phyloP scores from a whole-genome alignment of 176 grass and related monocot genomes.

The Areca catechu region DNA sequence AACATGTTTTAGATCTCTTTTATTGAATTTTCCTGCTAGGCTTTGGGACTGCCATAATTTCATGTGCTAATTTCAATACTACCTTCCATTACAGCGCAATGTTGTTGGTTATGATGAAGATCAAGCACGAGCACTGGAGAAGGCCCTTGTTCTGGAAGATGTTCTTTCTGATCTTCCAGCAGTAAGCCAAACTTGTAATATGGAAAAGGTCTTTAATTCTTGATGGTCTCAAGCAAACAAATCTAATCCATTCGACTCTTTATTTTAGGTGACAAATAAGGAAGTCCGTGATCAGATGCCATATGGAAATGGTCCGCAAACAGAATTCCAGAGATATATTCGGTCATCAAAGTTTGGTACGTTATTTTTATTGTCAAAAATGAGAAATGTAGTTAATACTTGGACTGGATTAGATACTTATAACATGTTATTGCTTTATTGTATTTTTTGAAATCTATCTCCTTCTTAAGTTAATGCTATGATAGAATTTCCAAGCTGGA shows the following conservation, averaged over 20 bases:
- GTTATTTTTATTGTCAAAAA: slow-evolving; percentile 3
- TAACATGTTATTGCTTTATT: too few relatives aligned
- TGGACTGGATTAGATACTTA: too few relatives aligned
- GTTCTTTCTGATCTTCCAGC: slow-evolving; percentile 82
- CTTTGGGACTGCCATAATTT: too few relatives aligned
- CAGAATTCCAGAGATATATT: slow-evolving; percentile 86
- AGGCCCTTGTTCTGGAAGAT: slow-evolving; percentile 71
- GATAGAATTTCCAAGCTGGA: too few relatives aligned
- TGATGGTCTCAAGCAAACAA: too few relatives aligned
- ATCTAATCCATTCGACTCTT: not conserved
- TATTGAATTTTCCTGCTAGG: too few relatives aligned
- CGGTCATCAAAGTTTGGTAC: slow-evolving; percentile 52
- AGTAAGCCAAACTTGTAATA: slow-evolving; percentile 28
- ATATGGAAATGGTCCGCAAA: slow-evolving; percentile 65
- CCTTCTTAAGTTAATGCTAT: too few relatives aligned
- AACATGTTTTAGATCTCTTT: too few relatives aligned
- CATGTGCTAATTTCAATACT: slow-evolving; percentile 9
- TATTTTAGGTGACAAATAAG: slow-evolving; percentile 51
- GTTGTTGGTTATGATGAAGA: slow-evolving; percentile 61
- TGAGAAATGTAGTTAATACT: too few relatives aligned
- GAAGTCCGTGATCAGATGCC: slow-evolving; percentile 69
- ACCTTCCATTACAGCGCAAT: slow-evolving; percentile 40
- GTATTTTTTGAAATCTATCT: too few relatives aligned
- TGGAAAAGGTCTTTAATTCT: too few relatives aligned
- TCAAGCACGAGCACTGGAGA: slow-evolving; percentile 46